Evolutionary conservation across 108 stramenopile genomes (phyloP).

Genomic region (Tribonema minus): DNA sequence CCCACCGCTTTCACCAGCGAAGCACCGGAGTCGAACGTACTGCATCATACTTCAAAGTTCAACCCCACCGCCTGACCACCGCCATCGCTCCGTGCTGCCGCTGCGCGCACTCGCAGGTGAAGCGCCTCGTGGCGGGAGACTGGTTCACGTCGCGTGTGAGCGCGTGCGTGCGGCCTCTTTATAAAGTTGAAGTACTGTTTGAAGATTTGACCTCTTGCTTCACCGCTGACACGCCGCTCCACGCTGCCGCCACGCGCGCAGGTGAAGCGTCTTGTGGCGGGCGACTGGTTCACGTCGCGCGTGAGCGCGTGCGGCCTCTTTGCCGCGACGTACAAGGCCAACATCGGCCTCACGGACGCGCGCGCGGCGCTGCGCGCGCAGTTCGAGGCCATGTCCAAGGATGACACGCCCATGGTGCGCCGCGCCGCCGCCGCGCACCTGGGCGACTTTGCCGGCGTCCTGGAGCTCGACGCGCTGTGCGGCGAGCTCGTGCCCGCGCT

Average conservation of each 20-base stretch:
- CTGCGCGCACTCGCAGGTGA: slow-evolving; percentile 70
- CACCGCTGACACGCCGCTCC: too few relatives aligned
- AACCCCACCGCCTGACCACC: too few relatives aligned
- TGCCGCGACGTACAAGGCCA: slow-evolving; percentile 61
- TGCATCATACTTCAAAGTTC: too few relatives aligned
- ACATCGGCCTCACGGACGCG: slow-evolving; percentile 4
- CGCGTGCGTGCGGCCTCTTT: slow-evolving; percentile 76
- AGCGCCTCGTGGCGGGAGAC: slow-evolving; percentile 75
- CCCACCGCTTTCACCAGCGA: too few relatives aligned
- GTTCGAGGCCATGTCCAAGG: slow-evolving; percentile 39
- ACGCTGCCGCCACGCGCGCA: too few relatives aligned
- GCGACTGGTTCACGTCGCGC: slow-evolving; percentile 97
- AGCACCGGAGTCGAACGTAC: too few relatives aligned
- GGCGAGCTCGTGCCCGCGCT: slow-evolving; percentile 24
- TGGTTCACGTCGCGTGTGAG: slow-evolving; percentile 95
- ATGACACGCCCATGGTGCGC: slow-evolving; percentile 45
- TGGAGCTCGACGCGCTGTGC: slow-evolving; percentile 18
- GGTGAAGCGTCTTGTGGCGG: slow-evolving; percentile 70
- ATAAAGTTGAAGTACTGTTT: too few relatives aligned
- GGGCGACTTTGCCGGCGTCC: slow-evolving; percentile 33
- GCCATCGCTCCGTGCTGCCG: too few relatives aligned
- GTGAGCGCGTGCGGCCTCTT: slow-evolving; percentile 78
- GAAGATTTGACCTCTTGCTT: too few relatives aligned
- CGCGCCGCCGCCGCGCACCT: slow-evolving; percentile 31
- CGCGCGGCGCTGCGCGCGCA: slow-evolving; percentile 14